Evolutionary conservation across 2,329 filamentous ascomycete species (phyloP).

Genomic region (Neonectria hederae): DNA sequence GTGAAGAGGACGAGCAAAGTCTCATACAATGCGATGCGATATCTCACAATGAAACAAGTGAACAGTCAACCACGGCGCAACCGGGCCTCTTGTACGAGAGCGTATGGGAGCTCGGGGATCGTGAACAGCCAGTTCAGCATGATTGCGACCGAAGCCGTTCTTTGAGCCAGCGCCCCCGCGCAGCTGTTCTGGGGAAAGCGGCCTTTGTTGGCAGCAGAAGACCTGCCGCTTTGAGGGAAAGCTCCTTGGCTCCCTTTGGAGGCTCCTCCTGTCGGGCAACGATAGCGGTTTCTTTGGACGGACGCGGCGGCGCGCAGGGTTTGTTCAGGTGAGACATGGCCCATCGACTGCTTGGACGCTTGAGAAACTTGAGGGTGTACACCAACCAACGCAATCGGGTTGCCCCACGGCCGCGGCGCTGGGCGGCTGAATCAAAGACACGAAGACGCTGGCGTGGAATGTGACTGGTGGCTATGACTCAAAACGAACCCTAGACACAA

Average conservation of each 20-base stretch:
- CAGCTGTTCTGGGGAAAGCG: constrained; percentile 41
- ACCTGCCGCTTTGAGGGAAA: constrained; percentile 29
- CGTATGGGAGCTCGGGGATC: constrained; percentile 27
- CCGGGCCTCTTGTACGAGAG: constrained; percentile 35
- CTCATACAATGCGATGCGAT: not conserved
- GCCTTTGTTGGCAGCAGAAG: constrained; percentile 26
- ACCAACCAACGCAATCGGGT: constrained; percentile 37
- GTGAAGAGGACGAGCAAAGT: not conserved
- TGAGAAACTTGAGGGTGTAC: not conserved
- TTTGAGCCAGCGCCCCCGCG: constrained; percentile 27
- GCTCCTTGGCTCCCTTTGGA: not conserved
- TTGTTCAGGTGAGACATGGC: constrained; percentile 37
- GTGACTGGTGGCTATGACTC: constrained; percentile 42
- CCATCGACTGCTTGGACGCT: constrained; percentile 13
- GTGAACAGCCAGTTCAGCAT: constrained; percentile 36
- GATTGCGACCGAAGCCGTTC: constrained; percentile 41
- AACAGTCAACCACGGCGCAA: constrained; percentile 10
- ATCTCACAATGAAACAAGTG: constrained; percentile 27
- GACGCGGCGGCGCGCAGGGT: constrained; percentile 32
- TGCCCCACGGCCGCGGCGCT: constrained; percentile 21
- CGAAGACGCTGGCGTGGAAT: constrained; percentile 37
- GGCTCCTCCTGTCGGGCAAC: constrained; percentile 7
- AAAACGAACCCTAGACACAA: constrained; percentile 34
- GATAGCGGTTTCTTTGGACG: constrained; percentile 28
- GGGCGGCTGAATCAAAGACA: constrained; percentile 33